These are phyloP conservation scores for Physcomitrium patens DNA, from an alignment of 225 moss, liverwort and hornwort species.

Conservation along the genomic window DNA sequence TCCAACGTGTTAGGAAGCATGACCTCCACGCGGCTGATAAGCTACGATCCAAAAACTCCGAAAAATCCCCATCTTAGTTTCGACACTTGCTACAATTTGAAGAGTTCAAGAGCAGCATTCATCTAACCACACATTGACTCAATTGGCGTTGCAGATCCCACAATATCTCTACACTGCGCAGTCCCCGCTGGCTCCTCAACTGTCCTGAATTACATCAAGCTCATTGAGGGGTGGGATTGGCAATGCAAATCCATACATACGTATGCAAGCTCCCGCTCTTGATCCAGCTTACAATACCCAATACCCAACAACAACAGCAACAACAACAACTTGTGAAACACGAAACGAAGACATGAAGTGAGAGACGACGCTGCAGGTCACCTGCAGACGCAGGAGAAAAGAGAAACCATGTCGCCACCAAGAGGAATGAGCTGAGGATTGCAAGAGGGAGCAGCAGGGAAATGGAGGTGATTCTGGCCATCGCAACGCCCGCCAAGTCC, in stretches of 20 bases:
- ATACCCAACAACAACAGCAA: too few species aligned
- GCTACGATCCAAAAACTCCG: neutral
- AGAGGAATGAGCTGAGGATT: constrained; percentile 26
- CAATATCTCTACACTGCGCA: constrained; percentile 20
- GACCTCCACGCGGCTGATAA: neutral
- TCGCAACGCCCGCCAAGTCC: neutral
- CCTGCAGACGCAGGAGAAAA: constrained; percentile 31
- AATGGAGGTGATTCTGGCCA: constrained; percentile 9
- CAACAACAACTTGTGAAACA: too few species aligned
- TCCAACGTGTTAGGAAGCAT: neutral
- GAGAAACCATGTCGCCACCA: constrained; percentile 25
- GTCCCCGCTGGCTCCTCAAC: neutral
- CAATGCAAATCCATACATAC: neutral
- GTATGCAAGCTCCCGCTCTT: neutral
- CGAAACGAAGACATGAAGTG: neutral
- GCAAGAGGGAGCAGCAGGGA: constrained; percentile 15
- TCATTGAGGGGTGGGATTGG: neutral
- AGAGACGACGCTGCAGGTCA: neutral
- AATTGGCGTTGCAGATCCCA: constrained; percentile 32
- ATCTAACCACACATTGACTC: constrained; percentile 46
- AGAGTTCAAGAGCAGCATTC: neutral
- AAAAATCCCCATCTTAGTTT: neutral
- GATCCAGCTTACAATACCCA: neutral
- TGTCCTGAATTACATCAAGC: constrained; percentile 22
- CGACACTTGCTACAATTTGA: neutral